phyloP scores from a whole-genome alignment of 2,329 filamentous ascomycete genomes.

The Rugonectria rugulosa region DNA sequence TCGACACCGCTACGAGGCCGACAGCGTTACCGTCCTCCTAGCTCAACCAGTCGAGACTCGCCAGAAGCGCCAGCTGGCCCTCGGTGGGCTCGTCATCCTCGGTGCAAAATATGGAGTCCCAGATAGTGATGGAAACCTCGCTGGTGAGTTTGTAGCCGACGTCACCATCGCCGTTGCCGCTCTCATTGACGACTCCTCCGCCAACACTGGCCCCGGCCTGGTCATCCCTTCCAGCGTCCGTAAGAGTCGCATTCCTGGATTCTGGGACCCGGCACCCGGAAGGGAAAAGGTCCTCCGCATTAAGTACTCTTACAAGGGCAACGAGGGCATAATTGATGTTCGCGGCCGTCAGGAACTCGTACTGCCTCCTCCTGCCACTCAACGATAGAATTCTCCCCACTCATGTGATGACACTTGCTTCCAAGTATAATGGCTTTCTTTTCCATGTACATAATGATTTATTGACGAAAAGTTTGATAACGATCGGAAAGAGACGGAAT shows the following conservation, averaged over 20 bases:
- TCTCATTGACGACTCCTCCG: slow-evolving; percentile 47
- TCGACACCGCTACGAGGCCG: slow-evolving; percentile 52
- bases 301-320: slow-evolving; percentile 53
- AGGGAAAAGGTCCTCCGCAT: slow-evolving; percentile 55
- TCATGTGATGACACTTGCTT: background rate
- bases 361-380: slow-evolving; percentile 29
- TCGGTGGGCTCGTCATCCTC: slow-evolving; percentile 55
- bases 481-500: background rate
- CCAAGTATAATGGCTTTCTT: too few relatives aligned
- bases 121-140: slow-evolving; percentile 40
- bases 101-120: slow-evolving; percentile 57
- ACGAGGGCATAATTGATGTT: slow-evolving; percentile 31
- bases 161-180: slow-evolving; percentile 57
- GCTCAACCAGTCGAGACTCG: slow-evolving; percentile 48
- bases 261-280: slow-evolving; percentile 59
- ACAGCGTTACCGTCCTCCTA: slow-evolving; percentile 53
- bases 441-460: slow-evolving; percentile 1
- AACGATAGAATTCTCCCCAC: slow-evolving; percentile 16
- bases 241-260: slow-evolving; percentile 56
- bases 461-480: slow-evolving; percentile 10
- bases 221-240: slow-evolving; percentile 50
- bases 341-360: slow-evolving; percentile 32
- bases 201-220: slow-evolving; percentile 39
- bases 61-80: slow-evolving; percentile 45
- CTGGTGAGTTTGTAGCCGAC: slow-evolving; percentile 56